Evolutionary conservation across 2,329 filamentous ascomycete species (phyloP).

Genomic region (Parascedosporium putredinis): DNA sequence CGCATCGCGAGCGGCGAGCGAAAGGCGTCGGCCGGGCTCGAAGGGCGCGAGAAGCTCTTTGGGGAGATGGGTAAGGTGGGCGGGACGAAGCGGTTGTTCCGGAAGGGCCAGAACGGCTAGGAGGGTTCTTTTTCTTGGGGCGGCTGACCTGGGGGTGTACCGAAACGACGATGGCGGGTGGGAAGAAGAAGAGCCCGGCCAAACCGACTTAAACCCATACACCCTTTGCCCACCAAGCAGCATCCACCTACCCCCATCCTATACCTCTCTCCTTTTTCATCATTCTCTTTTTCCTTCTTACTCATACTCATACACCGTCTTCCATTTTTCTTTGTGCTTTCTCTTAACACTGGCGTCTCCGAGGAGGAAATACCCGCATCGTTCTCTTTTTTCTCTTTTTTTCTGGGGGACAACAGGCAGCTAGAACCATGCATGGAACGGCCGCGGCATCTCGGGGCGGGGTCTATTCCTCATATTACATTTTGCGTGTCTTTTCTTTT

Average conservation of each 20-base stretch:
- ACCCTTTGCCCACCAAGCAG: no score
- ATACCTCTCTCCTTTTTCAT: background rate
- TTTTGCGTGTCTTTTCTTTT: background rate
- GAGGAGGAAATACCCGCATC: background rate
- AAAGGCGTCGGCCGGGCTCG: constrained; percentile 17
- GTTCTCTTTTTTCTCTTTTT: background rate
- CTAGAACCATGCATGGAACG: no score
- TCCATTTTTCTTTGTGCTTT: background rate
- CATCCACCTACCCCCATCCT: background rate
- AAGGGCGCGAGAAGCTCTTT: constrained; percentile 34
- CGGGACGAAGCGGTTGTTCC: constrained; percentile 61
- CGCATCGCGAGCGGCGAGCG: constrained; percentile 56
- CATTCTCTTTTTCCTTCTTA: background rate
- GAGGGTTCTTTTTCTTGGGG: background rate
- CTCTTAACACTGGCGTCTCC: no score
- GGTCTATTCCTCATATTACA: background rate
- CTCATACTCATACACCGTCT: background rate
- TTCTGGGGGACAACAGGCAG: no score
- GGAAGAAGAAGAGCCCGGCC: no score
- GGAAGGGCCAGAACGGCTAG: constrained; percentile 24
- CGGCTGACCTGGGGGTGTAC: no score
- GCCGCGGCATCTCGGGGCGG: no score
- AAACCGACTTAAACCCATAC: no score
- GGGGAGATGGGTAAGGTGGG: constrained; percentile 64
- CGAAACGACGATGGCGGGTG: no score